These are phyloP conservation scores for Tremellales sp. DNA, from an alignment of 1,284 basidiomycete species.

Conservation along the genomic window DNA sequence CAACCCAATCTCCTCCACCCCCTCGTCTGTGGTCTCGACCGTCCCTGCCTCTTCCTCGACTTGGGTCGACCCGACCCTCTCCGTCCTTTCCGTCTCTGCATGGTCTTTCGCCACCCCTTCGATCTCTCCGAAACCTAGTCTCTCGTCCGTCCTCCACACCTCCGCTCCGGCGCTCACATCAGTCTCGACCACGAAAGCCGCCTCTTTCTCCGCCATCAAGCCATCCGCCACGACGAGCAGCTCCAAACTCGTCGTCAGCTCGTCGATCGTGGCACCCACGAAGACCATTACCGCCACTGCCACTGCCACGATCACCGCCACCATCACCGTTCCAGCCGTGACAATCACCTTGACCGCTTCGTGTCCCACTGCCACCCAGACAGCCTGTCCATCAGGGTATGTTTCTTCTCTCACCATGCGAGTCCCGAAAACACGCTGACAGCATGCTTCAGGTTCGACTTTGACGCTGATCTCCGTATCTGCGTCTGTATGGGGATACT, in stretches of 20 bases:
- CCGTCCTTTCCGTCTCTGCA: too few relatives aligned
- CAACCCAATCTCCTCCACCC: too few relatives aligned
- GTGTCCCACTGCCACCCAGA: not conserved
- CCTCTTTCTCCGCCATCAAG: too few relatives aligned
- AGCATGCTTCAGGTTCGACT: not conserved
- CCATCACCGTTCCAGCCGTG: not conserved
- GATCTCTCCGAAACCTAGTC: not conserved
- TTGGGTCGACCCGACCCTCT: too few relatives aligned
- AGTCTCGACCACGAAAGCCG: too few relatives aligned
- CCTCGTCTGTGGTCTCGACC: too few relatives aligned
- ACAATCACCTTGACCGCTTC: slow-evolving; percentile 1
- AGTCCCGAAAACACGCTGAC: not conserved
- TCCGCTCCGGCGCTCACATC: not conserved
- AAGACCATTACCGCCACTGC: not conserved
- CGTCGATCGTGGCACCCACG: not conserved
- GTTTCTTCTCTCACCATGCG: not conserved
- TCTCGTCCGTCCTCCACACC: not conserved
- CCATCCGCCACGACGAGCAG: too few relatives aligned
- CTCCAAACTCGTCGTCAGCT: not conserved
- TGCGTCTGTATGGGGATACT: slow-evolving; percentile 1
- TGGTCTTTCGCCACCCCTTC: too few relatives aligned
- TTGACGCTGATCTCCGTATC: not conserved
- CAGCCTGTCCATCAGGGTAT: not conserved
- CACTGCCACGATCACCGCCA: not conserved
- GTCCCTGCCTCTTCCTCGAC: too few relatives aligned